A percentile compares a stretch with the other conserved stretches of the same genome.
These are phyloP conservation scores for Henningerozyma blattae DNA, from an alignment of 805 yeast species.

Conservation along the genomic window DNA sequence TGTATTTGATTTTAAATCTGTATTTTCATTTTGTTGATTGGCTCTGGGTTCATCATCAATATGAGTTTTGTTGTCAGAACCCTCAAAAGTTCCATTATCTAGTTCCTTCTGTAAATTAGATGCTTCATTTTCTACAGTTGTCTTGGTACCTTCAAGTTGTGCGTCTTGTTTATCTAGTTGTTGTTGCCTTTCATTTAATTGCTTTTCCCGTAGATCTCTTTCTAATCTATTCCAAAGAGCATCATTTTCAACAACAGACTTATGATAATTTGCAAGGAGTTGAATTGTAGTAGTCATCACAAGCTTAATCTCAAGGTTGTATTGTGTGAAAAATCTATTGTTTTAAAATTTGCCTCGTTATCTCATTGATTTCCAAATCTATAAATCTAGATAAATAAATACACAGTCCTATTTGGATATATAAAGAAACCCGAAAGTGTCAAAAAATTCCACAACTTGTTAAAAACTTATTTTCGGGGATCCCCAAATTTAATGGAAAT, in stretches of 20 bases:
- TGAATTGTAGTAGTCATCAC: slow-evolving; percentile 18
- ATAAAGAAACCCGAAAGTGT: neutral
- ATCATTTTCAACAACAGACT: slow-evolving; percentile 19
- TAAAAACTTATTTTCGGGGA: neutral
- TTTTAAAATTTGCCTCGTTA: neutral
- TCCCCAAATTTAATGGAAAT: neutral
- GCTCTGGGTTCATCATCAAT: neutral
- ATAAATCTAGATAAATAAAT: too few relatives aligned
- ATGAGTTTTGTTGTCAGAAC: too few relatives aligned
- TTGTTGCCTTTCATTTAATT: slow-evolving; percentile 1
- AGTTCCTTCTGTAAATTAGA: too few relatives aligned
- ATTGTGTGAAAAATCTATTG: neutral
- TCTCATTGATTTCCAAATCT: neutral
- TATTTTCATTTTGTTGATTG: neutral
- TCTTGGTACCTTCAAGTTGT: too few relatives aligned
- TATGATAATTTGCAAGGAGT: slow-evolving; percentile 17
- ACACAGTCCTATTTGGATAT: neutral
- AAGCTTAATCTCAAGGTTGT: neutral
- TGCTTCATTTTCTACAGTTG: too few relatives aligned
- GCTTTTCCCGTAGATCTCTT: neutral
- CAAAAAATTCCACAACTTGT: neutral
- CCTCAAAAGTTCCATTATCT: too few relatives aligned
- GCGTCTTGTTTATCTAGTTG: neutral
- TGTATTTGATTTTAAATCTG: too few relatives aligned
- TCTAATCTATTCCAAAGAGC: slow-evolving; percentile 11